Base-by-base conservation (phyloP, 257 asterid genomes). In the Nicotiana tomentosiformis region DNA sequence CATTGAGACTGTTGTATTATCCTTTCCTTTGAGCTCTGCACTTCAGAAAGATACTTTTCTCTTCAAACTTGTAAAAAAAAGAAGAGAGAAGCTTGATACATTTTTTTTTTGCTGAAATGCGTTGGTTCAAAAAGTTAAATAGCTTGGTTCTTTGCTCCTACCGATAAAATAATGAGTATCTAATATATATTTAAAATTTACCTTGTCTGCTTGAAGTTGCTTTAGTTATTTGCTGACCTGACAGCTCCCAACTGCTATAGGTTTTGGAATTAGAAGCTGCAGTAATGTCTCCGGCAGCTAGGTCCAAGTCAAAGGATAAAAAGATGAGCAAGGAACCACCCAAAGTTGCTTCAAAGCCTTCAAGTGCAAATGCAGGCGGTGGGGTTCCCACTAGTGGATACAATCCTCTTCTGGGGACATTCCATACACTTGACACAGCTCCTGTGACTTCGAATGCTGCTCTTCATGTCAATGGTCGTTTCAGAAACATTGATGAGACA, bases 291-390 rank as follows among this genome's bases (percentile, higher is more conserved):
- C 91, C 93, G 56, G 93, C 93, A 68, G 87, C 94, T 14, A 91
- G 81, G 86, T 91, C 98, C 79, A 93, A 92, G 84, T 87, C 93
- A 77, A 94, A 94, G 86, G 99, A 94, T 90, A 94, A 92, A 86
- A 93, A 89, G 87, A 87, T 90, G 60, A 89, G 83, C 8, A 95
- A 94, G 89, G 99, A 93, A 85, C 90, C 91, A 78, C 72, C 87
- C 1, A 95, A 93, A 92, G 84, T 82, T 80, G 85, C 94, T 84
- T 86, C 88, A 58, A 95, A 95, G 89, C 86, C 96, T 85, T 86
- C 93, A 23, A 90, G 87, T 68, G 87, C 82, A 58, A 91, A 80
- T 77, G 61, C 90, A 79, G 91, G 88, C 46, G 84, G 81, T 30
- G 97, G 95, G 78, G 57, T 84, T 80, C 87, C 93, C 10, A 87